A percentile compares a stretch with the other conserved stretches of the same genome.
phyloP scores from a whole-genome alignment of 352 stramenopile species.

The Phytopythium cucurbitacearum region DNA sequence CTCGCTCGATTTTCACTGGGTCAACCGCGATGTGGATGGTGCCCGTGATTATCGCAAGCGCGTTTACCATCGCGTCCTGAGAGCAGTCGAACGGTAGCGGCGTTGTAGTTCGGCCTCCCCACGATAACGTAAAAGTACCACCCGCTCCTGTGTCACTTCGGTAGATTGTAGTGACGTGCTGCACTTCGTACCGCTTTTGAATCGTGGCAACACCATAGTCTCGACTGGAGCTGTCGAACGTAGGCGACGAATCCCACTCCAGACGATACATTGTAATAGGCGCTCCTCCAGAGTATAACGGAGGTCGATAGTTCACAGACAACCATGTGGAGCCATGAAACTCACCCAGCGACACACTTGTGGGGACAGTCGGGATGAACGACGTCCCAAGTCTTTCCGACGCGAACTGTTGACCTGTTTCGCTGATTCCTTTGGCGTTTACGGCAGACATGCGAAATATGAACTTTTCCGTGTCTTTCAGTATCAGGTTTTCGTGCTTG shows the following conservation, averaged over 20 bases:
- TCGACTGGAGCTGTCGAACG: conserved; percentile 76
- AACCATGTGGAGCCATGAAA: conserved; percentile 74
- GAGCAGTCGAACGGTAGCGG: conserved; percentile 70
- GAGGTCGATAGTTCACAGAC: conserved; percentile 75
- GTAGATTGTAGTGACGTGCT: conserved; percentile 78
- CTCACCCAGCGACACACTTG: conserved; percentile 70
- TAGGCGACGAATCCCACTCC: conserved; percentile 85
- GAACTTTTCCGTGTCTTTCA: conserved; percentile 46
- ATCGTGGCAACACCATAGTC: conserved; percentile 87
- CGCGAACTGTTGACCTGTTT: conserved; percentile 23
- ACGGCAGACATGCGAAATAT: conserved; percentile 55
- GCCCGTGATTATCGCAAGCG: conserved; percentile 75
- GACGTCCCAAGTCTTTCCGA: conserved; percentile 38
- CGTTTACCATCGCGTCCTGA: conserved; percentile 60
- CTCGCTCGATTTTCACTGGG: conserved; percentile 70
- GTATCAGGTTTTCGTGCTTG: conserved; percentile 49
- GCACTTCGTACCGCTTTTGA: conserved; percentile 87
- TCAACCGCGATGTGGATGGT: conserved; percentile 66
- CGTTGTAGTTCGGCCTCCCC: conserved; percentile 77
- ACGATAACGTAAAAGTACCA: conserved; percentile 92
- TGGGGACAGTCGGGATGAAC: conserved; percentile 67
- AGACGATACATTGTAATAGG: conserved; percentile 90
- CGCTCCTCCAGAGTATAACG: conserved; percentile 85
- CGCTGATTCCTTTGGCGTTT: conserved; percentile 57
- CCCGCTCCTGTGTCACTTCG: conserved; percentile 54